Base-by-base conservation (phyloP, 805 yeast genomes). In the Candida ulmi region DNA sequence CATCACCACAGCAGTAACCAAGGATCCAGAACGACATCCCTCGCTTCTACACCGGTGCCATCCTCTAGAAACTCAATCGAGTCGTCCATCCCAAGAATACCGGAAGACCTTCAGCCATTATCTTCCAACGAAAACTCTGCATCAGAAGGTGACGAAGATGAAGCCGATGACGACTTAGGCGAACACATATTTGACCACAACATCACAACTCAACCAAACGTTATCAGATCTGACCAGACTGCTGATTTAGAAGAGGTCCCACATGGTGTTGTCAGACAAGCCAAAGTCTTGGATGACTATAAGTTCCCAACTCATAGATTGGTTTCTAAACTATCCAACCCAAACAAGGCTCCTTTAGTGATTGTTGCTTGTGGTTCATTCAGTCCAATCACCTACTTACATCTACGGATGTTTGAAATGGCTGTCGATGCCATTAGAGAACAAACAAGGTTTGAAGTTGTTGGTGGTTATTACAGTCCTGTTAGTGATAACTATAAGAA, bases 211-310 rank as follows among this genome's bases (percentile, higher is more conserved):
- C 42, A 47, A 3, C 19, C 44, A 13, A 52, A 62, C 6, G 60
- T 64, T 15, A 61, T 66, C n/a, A 63, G 63, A 33, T 60, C 63
- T 30, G 57, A 59, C 39, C 95, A 86, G 54, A 83, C 87, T 37
- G 98, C 97, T 0, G 96, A 90, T 55, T 71, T 93, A 43, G 99
- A 93, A 60, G 99, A 93, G 62, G 96, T 93, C 11, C 99, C 99
- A 1, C 90, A 85, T 51, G 97, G 98, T 1, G 77, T 93, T 39
- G 80, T 78, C 35, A 74, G 99, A 45, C 99, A 93, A 62, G 90
- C 98, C 1, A 78, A 76, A 45, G 65, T 63, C 11, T 62, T 90
- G 19, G 74, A 72, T 12, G 73, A 76, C 35, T 93, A 93, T 63
- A 61, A 68, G 41, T 93, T 93, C 61, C 99, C 99, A 2, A 76